A percentile compares a stretch with the other conserved stretches of the same genome.
Conservation (phyloP, 225 moss, liverwort and hornwort species). For the Pseudoscleropodium purum region DNA sequence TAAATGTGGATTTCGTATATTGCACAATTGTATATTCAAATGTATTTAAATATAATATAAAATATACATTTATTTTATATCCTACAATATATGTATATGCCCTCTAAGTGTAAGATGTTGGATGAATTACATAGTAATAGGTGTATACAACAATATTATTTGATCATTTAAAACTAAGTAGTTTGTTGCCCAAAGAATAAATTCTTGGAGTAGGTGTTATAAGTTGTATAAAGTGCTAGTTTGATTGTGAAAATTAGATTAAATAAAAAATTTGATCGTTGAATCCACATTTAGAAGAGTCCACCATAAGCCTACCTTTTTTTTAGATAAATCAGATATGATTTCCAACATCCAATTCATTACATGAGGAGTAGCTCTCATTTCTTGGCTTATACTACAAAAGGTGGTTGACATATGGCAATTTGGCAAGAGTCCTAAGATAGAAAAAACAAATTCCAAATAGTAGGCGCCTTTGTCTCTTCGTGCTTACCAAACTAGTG, state of each 20-base stretch:
- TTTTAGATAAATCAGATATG: fast-evolving
- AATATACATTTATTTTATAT: not conserved
- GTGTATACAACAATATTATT: not conserved
- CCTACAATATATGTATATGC: fast-evolving
- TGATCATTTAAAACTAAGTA: not conserved
- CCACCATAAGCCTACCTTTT: not conserved
- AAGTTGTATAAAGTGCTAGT: fast-evolving
- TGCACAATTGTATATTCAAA: not conserved
- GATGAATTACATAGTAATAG: not conserved
- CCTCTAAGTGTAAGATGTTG: not conserved
- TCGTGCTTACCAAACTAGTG: not conserved
- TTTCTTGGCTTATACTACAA: not conserved
- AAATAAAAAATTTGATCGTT: fast-evolving
- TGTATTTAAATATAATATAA: not conserved
- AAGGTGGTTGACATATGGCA: not conserved
- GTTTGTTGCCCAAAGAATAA: not conserved
- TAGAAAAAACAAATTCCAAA: not conserved
- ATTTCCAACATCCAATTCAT: not conserved
- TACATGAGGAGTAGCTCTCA: fast-evolving
- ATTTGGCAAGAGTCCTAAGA: fast-evolving
- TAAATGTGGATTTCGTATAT: no score
- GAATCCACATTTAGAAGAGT: fast-evolving
- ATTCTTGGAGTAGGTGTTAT: fast-evolving
- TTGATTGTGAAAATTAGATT: not conserved
- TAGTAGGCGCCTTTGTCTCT: fast-evolving